phyloP scores from a whole-genome alignment of 2,329 filamentous ascomycete genomes.

The Alternaria sp. region DNA sequence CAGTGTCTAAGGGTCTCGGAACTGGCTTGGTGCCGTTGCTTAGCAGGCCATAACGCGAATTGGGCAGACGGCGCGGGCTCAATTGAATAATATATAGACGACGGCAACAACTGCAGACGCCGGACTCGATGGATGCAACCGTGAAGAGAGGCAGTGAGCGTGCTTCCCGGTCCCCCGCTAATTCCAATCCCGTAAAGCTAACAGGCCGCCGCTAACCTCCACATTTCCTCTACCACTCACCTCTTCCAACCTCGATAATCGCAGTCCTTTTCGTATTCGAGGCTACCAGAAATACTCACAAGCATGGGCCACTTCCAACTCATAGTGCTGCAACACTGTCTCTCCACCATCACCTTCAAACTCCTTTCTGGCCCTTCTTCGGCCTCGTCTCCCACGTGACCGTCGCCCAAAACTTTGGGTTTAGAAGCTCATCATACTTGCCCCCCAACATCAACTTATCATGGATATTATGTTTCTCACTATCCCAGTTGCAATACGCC shows the following conservation, averaged over 20 bases:
- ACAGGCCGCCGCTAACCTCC: slow-evolving; percentile 19
- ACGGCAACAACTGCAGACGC: slow-evolving; percentile 14
- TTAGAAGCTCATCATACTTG: neutral
- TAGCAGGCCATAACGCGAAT: slow-evolving; percentile 15
- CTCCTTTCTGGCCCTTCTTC: slow-evolving; percentile 3
- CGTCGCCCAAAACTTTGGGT: neutral
- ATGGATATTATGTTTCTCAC: neutral
- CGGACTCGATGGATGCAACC: slow-evolving; percentile 6
- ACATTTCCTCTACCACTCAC: neutral
- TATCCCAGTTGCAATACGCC: slow-evolving; percentile 3
- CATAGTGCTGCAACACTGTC: too few relatives aligned
- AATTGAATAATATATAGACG: slow-evolving; percentile 20
- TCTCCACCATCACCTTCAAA: neutral
- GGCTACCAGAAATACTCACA: neutral
- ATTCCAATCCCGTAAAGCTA: slow-evolving; percentile 10
- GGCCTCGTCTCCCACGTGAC: slow-evolving; percentile 13
- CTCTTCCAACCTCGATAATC: too few relatives aligned
- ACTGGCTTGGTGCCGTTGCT: slow-evolving; percentile 5
- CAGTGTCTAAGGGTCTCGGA: slow-evolving; percentile 10
- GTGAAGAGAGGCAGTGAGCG: slow-evolving; percentile 1
- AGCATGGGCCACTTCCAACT: neutral
- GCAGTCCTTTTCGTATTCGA: too few relatives aligned
- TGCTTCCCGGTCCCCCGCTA: slow-evolving; percentile 17
- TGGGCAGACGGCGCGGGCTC: slow-evolving; percentile 9
- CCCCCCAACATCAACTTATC: slow-evolving; percentile 6